Evolutionary conservation across 2,329 filamentous ascomycete species (phyloP).

Genomic region (Neodidymelliopsis sp.): DNA sequence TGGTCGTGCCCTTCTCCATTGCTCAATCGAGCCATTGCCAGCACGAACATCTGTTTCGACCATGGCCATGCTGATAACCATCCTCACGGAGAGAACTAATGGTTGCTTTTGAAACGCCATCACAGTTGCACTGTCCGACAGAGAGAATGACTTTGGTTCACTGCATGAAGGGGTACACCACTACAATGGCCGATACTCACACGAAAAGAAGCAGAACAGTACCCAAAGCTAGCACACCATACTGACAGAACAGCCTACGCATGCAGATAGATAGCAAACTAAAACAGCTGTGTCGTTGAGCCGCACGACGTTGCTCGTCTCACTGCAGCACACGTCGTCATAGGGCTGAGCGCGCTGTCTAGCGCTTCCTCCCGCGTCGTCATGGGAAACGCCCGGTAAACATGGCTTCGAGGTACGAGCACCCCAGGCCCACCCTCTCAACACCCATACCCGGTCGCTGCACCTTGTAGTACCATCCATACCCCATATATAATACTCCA

Average conservation of each 20-base stretch:
- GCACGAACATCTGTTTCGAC: no score
- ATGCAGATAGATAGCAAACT: slow-evolving; percentile 1
- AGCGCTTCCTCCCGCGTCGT: slow-evolving; percentile 36
- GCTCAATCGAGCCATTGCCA: no score
- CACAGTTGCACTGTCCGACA: not conserved
- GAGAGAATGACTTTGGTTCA: no score
- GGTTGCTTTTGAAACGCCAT: not conserved
- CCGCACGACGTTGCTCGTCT: slow-evolving; percentile 8
- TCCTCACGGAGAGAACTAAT: no score
- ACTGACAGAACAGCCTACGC: slow-evolving; percentile 11
- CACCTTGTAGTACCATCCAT: slow-evolving; percentile 20
- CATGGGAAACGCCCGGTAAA: slow-evolving; percentile 31
- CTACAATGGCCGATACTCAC: not conserved
- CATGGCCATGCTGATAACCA: no score
- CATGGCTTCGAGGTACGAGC: slow-evolving; percentile 22
- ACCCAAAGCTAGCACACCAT: not conserved
- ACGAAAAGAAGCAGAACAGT: not conserved
- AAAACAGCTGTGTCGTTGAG: not conserved
- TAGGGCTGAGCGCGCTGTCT: slow-evolving; percentile 24
- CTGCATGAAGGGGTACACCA: no score
- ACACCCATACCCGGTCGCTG: slow-evolving; percentile 33
- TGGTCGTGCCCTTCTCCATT: no score
- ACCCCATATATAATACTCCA: slow-evolving; percentile 20
- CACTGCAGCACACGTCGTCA: slow-evolving; percentile 20
- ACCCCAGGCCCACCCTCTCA: slow-evolving; percentile 30